phyloP scores from a whole-genome alignment of 2,329 filamentous ascomycete species.

The Atkinsonella hypoxylon region DNA sequence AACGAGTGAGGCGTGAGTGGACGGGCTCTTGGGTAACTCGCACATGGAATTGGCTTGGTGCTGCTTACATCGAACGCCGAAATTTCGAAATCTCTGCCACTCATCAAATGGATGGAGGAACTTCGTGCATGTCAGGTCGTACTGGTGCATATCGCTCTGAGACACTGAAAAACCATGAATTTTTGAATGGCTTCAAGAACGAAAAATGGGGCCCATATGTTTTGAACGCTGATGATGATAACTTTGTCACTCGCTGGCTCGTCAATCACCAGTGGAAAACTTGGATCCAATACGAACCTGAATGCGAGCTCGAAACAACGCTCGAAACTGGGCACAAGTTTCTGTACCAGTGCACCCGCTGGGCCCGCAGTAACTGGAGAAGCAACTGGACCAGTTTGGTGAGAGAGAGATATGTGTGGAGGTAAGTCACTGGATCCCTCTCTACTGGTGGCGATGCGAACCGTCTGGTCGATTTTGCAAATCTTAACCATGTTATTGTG shows the following conservation, averaged over 20 bases:
- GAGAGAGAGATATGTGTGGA: conserved; percentile 72
- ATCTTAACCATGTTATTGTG: no score
- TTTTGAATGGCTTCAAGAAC: conserved; percentile 80
- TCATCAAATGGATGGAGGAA: conserved; percentile 85
- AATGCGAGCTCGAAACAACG: conserved; percentile 87
- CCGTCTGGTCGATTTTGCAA: no score
- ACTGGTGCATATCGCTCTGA: conserved; percentile 85
- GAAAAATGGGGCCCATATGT: conserved; percentile 84
- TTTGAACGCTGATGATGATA: conserved; percentile 93
- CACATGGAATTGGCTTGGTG: conserved; percentile 81
- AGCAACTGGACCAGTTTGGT: conserved; percentile 90
- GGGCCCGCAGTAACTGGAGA: conserved; percentile 96
- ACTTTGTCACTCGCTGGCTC: conserved; percentile 94
- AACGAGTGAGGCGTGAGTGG: conserved; percentile 64
- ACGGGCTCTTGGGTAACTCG: conserved; percentile 45
- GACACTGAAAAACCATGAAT: conserved; percentile 75
- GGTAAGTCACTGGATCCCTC: conserved; percentile 49
- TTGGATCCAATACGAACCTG: conserved; percentile 84
- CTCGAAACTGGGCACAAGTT: conserved; percentile 83
- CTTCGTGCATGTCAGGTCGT: conserved; percentile 92
- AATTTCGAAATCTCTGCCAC: conserved; percentile 97
- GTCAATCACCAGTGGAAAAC: conserved; percentile 89
- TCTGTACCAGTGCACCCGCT: conserved; percentile 83
- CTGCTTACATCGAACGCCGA: conserved; percentile 81
- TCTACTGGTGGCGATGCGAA: neutral